These are phyloP conservation scores for Solanum acaule DNA, from an alignment of 257 asterid species.

Conservation along the genomic window DNA sequence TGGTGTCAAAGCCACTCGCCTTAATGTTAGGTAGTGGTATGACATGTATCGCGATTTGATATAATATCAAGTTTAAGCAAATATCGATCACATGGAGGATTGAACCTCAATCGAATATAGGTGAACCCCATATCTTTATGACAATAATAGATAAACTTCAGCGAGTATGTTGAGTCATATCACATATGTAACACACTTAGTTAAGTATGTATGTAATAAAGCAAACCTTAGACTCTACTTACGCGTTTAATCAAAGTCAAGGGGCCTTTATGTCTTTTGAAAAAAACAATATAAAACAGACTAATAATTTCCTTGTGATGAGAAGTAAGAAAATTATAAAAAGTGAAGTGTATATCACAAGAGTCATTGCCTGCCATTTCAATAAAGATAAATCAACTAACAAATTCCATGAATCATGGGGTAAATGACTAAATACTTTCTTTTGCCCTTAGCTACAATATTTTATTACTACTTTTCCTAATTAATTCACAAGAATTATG, in stretches of 20 bases:
- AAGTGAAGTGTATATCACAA: background rate
- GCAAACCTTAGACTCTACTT: background rate
- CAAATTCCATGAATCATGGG: constrained; percentile 6
- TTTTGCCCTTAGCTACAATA: background rate
- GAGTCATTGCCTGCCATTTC: constrained; percentile 16
- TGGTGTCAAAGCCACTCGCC: background rate
- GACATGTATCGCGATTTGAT: background rate
- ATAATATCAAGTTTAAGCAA: background rate
- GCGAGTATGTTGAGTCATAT: background rate
- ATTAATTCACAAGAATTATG: background rate
- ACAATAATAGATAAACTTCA: background rate
- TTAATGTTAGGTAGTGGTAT: background rate
- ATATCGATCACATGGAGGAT: background rate
- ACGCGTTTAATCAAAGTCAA: background rate
- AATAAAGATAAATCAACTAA: background rate
- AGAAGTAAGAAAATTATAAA: background rate
- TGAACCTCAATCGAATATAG: background rate
- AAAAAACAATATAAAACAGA: background rate
- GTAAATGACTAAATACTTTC: background rate
- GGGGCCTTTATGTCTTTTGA: background rate
- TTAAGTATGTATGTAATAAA: background rate
- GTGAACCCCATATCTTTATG: background rate
- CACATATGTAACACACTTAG: background rate
- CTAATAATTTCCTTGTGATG: background rate
- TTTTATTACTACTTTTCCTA: background rate